phyloP scores from a whole-genome alignment of 1,284 basidiomycete species.

The Cutaneotrichosporon dermatis region DNA sequence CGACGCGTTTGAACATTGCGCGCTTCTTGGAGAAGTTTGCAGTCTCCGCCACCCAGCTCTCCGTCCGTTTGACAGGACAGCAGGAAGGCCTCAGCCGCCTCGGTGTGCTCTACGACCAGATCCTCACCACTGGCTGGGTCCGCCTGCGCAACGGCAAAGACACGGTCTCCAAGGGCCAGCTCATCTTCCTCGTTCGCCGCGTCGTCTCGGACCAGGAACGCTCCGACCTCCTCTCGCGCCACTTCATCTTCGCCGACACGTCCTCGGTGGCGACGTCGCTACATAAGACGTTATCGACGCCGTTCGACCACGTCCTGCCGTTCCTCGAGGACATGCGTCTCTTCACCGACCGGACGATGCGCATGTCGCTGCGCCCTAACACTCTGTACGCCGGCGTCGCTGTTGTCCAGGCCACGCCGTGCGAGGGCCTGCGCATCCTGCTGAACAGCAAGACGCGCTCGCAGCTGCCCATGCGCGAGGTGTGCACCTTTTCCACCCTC shows the following conservation, averaged over 20 bases:
- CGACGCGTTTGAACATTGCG: constrained; percentile 26
- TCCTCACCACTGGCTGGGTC: constrained; percentile 51
- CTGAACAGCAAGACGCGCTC: constrained; percentile 45
- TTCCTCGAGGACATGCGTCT: constrained; percentile 46
- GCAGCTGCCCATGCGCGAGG: constrained; percentile 48
- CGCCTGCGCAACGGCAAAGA: constrained; percentile 36
- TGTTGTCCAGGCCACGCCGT: constrained; percentile 50
- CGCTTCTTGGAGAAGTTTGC: constrained; percentile 48
- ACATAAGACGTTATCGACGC: constrained; percentile 48
- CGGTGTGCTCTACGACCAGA: constrained; percentile 51
- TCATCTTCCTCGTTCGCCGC: constrained; percentile 50
- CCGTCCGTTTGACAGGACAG: constrained; percentile 40
- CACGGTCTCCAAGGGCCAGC: constrained; percentile 50
- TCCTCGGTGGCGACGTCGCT: constrained; percentile 45
- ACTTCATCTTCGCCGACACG: constrained; percentile 50
- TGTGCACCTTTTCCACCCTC: constrained; percentile 33
- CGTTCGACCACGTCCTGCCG: constrained; percentile 45
- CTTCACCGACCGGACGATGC: constrained; percentile 44
- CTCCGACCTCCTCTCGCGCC: constrained; percentile 43
- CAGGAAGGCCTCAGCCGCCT: constrained; percentile 40
- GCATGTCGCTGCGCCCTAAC: constrained; percentile 40
- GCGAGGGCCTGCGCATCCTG: constrained; percentile 50
- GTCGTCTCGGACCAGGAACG: constrained; percentile 45
- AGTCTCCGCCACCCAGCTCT: constrained; percentile 36
- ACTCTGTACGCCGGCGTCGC: constrained; percentile 48